Evolutionary conservation across 805 yeast species (phyloP).

Genomic region (Kodamaea lidongshanica): DNA sequence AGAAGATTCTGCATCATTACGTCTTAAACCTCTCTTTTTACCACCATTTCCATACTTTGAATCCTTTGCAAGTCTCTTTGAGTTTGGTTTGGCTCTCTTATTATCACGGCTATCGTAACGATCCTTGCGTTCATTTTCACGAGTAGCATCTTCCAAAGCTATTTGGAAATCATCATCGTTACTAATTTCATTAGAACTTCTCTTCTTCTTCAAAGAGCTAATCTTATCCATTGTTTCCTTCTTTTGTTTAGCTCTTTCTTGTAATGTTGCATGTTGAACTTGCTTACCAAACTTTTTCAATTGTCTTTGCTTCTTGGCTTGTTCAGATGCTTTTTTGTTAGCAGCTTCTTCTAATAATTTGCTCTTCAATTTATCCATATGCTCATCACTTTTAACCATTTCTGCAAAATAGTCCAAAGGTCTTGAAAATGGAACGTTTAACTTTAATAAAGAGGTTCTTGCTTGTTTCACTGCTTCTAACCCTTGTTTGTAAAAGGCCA

Average conservation of each 20-base stretch:
- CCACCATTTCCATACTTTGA: conserved; percentile 75
- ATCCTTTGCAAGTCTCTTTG: conserved; percentile 65
- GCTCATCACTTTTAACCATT: conserved; percentile 96
- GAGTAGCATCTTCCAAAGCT: conserved; percentile 88
- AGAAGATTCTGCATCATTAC: conserved; percentile 67
- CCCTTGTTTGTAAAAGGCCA: conserved; percentile 93
- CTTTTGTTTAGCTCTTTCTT: conserved; percentile 90
- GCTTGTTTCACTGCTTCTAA: conserved; percentile 75
- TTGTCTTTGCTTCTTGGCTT: conserved; percentile 89
- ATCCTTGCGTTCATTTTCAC: conserved; percentile 27
- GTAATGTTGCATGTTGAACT: conserved; percentile 89
- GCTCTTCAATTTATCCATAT: conserved; percentile 87
- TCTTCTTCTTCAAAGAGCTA: conserved; percentile 84
- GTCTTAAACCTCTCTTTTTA: conserved; percentile 63
- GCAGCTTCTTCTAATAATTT: conserved; percentile 74
- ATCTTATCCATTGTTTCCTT: conserved; percentile 83
- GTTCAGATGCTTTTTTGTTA: conserved; percentile 85
- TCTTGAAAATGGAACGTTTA: conserved; percentile 82
- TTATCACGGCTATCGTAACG: conserved; percentile 43
- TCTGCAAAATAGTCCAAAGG: conserved; percentile 97
- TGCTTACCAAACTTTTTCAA: conserved; percentile 97
- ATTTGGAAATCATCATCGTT: conserved; percentile 74
- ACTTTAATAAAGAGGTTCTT: conserved; percentile 55
- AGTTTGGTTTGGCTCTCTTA: conserved; percentile 53
- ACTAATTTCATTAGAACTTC: conserved; percentile 66